A percentile compares a stretch with the other conserved stretches of the same genome.
Conservation (phyloP, 495 filamentous ascomycete genomes). For the Penicillium coffeae region DNA sequence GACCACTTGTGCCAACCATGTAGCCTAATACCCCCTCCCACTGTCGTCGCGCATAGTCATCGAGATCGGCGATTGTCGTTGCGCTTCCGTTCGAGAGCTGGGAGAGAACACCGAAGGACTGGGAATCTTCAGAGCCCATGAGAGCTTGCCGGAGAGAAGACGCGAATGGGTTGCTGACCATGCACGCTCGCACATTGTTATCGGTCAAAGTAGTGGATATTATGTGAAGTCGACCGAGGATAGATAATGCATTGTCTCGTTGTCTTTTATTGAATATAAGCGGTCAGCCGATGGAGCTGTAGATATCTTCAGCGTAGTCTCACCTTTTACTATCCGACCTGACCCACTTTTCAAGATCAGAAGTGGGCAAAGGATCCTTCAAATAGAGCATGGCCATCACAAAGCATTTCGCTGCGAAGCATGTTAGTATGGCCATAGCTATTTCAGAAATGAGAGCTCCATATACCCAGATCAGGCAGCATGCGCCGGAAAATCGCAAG, state of each 20-base stretch:
- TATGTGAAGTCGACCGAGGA: constrained; percentile 81
- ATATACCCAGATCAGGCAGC: constrained; percentile 82
- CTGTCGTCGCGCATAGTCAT: constrained; percentile 78
- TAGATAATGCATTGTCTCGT: constrained; percentile 74
- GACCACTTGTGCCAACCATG: constrained; percentile 72
- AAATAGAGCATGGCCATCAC: constrained; percentile 93
- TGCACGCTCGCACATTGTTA: constrained; percentile 60
- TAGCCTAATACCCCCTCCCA: constrained; percentile 97
- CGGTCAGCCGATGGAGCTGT: constrained; percentile 2
- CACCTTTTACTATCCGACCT: constrained; percentile 66
- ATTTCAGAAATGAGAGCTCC: constrained; percentile 12
- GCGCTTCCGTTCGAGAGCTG: constrained; percentile 51
- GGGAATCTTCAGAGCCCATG: constrained; percentile 77
- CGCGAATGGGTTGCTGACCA: constrained; percentile 71
- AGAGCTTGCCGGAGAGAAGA: constrained; percentile 74
- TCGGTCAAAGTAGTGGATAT: constrained; percentile 55
- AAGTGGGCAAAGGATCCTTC: constrained; percentile 65
- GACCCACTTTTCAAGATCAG: constrained; percentile 82
- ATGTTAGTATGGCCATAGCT: constrained; percentile 19
- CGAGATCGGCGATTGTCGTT: constrained; percentile 67
- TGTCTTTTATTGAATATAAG: constrained; percentile 43
- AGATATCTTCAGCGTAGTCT: constrained; percentile 11
- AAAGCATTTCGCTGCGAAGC: constrained; percentile 74
- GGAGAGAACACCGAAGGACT: constrained; percentile 85
- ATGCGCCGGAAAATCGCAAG: constrained; percentile 96